Evolutionary conservation across 1,284 basidiomycete species (phyloP), one percentile per base, ranked within the genome.

Genomic region (Ganoderma leucocontextum): DNA sequence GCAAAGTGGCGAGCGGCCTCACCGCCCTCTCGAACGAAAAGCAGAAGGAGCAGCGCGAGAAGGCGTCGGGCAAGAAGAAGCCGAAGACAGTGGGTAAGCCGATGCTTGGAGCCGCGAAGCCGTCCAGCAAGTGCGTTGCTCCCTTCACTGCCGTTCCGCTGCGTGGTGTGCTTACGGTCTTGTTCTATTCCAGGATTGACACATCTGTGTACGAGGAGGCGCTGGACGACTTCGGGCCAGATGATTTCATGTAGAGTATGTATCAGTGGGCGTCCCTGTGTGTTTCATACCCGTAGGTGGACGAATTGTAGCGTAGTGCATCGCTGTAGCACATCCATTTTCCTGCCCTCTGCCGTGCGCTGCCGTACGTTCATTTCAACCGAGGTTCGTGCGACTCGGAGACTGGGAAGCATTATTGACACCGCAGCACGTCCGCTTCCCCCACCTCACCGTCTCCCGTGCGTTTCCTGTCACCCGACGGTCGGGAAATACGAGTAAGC

Each of bases 1-100:
- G 95, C 72, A 97, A 97, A 79, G 92, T 89, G 2, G 94, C 95
- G 4, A 93, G 89, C 64, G 88, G 84, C 17, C 82, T 98, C 64
- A 95, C 93, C 22, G 91, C 94, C 1, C 84, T 98, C 13, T 93
- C 95, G 62, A 97, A 97, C 78, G 95, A 96, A 83, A 98, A 98
- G 83, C 95, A 96, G 83, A 94, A 90, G 80, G 95, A 95, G 78
- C 89, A 91, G 78, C 85, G 91, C 69, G 95, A 96, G 60, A 95
- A 94, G 81, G 85, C 90, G 0, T 91, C 89, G 72, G 94, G 95
- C 29, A 97, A 96, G 88, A 96, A 96, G 85, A 97, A 96, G 83
- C 85, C 89, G 68, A 91, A 93, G 79, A 79, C 83, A 6, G 81
- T 87, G 10, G 80, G 85, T n/a, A 96, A 93, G 79, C 94, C 94